Base-by-base conservation (phyloP, 192 early-diverging fungal species). In the Umbelopsis vinacea region DNA sequence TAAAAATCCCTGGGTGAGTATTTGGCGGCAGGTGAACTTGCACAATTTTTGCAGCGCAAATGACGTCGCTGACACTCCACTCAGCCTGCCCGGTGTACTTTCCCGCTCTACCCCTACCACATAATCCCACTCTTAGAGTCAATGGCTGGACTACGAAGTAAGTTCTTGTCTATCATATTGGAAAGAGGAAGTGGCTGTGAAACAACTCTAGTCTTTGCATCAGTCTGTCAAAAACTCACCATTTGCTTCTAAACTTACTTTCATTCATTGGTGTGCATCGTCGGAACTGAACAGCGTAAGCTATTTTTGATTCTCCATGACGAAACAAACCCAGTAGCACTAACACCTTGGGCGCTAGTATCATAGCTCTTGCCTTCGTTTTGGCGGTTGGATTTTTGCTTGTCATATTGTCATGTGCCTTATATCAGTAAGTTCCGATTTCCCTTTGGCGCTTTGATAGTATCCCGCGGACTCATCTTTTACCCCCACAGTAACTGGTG, bases 321-420 rank as follows among this genome's bases (percentile, higher is more conserved):
- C 11, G 40, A 43, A 43, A 11, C 40, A 43, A 43, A 50, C n/a
- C 48, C 48, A 50, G 48, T 50, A 21, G 7, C 3, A 63, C 33
- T 63, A 37, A 50, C 15, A 17, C 15, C 48, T 5, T 21, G 6
- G 48, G 6, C n/a, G 1, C n/a, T 50, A 88, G 85, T 45, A 95
- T 97, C 55, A 95, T 96, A 71, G 91, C 79, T 46, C 86, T 99
- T 46, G 93, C 97, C 24, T 95, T 97, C 81, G 93, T 94, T 68
- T 85, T 99, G 52, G 96, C 95, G 15, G 81, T 86, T 67, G 97
- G 97, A 33, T 95, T 97, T 72, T 85, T 99, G 73, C 87, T 96
- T 29, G 94, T 94, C 68, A 97, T 97, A 76, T 88, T 99, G 66
- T 97, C 96, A 15, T 97, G 95, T 74, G 97, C 97, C 37, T 83